A percentile compares a stretch with the other conserved stretches of the same genome.
Evolutionary conservation across 768 basidiomycete species (phyloP).

Genomic region (Tulasnella sp.): DNA sequence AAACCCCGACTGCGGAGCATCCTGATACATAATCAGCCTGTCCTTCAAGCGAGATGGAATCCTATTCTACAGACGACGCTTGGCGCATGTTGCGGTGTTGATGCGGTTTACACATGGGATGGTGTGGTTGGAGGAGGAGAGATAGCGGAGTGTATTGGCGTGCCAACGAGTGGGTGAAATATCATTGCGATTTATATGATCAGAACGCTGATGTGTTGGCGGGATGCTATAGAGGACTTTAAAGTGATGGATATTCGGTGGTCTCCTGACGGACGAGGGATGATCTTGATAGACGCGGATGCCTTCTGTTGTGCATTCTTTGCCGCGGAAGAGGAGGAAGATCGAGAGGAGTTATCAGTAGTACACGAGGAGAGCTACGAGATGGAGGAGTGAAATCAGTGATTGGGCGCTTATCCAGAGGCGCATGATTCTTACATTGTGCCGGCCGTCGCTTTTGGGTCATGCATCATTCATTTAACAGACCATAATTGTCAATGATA

Average conservation of each 20-base stretch:
- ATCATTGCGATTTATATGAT: too few relatives aligned
- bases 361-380: too few relatives aligned
- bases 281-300: conserved; percentile 64
- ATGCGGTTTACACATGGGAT: conserved; percentile 68
- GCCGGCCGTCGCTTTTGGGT: too few relatives aligned
- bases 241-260: conserved; percentile 59
- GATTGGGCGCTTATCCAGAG: too few relatives aligned
- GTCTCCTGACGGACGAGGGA: conserved; percentile 79
- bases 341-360: neutral
- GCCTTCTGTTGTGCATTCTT: conserved; percentile 82
- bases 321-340: conserved; percentile 40
- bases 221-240: conserved; percentile 53
- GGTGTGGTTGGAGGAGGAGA: conserved; percentile 47
- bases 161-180: conserved; percentile 73
- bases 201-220: neutral
- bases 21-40: conserved; percentile 51
- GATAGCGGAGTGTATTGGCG: conserved; percentile 82
- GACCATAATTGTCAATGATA: too few relatives aligned
- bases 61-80: conserved; percentile 68
- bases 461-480: too few relatives aligned
- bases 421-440: too few relatives aligned
- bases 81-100: conserved; percentile 53
- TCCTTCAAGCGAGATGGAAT: conserved; percentile 69
- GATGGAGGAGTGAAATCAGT: too few relatives aligned
- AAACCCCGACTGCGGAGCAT: conserved; percentile 54